Conservation (phyloP, 2,329 filamentous ascomycete genomes). For the Metarhizium sp. region DNA sequence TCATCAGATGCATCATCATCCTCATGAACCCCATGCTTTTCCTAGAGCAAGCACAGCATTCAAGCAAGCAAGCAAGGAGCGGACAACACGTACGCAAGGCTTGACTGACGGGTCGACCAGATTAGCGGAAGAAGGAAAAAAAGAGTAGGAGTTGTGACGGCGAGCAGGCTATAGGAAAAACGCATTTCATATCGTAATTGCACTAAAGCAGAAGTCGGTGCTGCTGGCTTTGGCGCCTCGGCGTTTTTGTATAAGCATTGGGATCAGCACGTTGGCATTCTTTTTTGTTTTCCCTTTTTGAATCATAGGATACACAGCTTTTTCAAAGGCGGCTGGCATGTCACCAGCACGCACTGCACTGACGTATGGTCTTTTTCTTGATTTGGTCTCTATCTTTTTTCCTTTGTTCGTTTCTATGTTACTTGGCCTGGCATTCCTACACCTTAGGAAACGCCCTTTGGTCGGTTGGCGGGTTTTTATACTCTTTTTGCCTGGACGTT, state of each 20-base stretch:
- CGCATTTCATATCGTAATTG: background rate
- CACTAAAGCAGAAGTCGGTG: background rate
- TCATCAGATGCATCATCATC: background rate
- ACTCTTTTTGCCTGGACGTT: background rate
- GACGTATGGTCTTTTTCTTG: background rate
- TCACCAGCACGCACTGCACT: background rate
- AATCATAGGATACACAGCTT: background rate
- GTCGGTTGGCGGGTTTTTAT: background rate
- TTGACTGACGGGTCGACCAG: background rate
- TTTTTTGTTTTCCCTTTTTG: background rate
- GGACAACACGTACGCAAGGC: background rate
- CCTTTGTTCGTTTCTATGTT: background rate
- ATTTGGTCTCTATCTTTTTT: background rate
- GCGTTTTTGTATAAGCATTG: slow-evolving; percentile 15
- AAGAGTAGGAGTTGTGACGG: background rate
- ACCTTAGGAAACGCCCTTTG: background rate
- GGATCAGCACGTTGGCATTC: slow-evolving; percentile 8
- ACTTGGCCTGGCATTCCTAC: background rate
- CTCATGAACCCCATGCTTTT: background rate
- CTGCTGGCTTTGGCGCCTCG: slow-evolving; percentile 10
- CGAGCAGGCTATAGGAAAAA: background rate
- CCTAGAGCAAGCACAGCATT: background rate
- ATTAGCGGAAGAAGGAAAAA: background rate
- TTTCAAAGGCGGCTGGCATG: background rate
- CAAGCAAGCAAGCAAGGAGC: background rate